phyloP scores from a whole-genome alignment of 257 asterid genomes.

The Gardenia jasminoides region DNA sequence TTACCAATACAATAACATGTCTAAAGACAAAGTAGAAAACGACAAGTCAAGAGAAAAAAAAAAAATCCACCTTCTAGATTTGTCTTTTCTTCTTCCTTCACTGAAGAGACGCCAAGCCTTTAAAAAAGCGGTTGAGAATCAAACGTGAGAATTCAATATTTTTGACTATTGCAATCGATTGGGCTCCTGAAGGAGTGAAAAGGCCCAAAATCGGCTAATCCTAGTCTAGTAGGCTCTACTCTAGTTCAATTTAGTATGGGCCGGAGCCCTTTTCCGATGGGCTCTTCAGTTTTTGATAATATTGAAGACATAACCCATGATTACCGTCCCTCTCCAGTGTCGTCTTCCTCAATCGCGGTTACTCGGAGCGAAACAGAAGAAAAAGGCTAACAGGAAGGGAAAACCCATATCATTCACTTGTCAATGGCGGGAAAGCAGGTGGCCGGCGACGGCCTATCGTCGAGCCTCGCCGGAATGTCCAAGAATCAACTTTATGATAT shows the following conservation, averaged over 20 bases:
- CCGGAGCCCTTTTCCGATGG: neutral
- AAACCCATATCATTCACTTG: neutral
- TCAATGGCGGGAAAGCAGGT: slow-evolving; percentile 77
- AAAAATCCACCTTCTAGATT: too few species aligned
- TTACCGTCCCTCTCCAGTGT: neutral
- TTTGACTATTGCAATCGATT: too few species aligned
- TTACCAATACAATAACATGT: too few species aligned
- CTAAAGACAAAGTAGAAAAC: too few species aligned
- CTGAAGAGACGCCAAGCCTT: too few species aligned
- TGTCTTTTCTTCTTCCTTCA: too few species aligned
- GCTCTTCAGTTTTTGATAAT: neutral
- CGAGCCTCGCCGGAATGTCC: slow-evolving; percentile 89
- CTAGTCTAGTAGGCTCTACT: neutral
- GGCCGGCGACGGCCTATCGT: slow-evolving; percentile 63
- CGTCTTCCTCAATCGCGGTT: neutral
- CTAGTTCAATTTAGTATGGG: neutral
- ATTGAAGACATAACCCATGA: neutral
- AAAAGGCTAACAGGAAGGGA: neutral
- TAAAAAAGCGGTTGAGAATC: too few species aligned
- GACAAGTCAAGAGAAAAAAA: too few species aligned
- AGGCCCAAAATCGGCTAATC: neutral
- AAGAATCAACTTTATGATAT: slow-evolving; percentile 80
- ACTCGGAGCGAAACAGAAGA: too few species aligned
- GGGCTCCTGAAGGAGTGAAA: neutral
- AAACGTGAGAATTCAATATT: too few species aligned